Evolutionary conservation across 192 early-diverging fungal species (phyloP), one percentile per base, ranked within the genome.

Genomic region (Coemansia sp.): DNA sequence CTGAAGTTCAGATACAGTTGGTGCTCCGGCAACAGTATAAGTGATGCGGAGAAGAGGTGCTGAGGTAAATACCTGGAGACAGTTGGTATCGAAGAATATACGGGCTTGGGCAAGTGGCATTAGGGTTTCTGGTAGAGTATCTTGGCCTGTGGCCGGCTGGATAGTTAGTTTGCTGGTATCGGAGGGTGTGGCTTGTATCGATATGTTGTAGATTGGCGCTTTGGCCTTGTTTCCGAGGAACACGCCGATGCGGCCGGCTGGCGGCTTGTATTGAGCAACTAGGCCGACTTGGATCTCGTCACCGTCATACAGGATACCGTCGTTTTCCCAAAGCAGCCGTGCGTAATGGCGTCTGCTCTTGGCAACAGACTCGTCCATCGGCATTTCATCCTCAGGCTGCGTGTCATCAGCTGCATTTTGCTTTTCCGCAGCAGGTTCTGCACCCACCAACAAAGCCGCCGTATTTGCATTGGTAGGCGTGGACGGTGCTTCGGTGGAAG

Each of bases 301-400:
- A 72, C 98, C 95, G 77, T 97, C 95, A 73, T 94, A 96, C 37
- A 99, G 71, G 0, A 99, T 89, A 5, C 98, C 98, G 78, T 97
- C 95, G 52, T 78, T 65, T 4, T 85, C 84, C 74, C 86, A 90
- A 51, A 93, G 72, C 39, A 96, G 74, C 56, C 85, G 84, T 57
- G 88, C 86, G 60, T 86, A 90, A 65, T 82, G 61, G n/a, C 52
- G 41, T 61, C 79, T 76, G 68, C 78, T 82, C 60, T 77, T 73
- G 0, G 71, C 61, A 17, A 77, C 56, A 34, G 34, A 36, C 41
- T 52, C 12, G 48, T 45, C 51, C 54, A 53, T 36, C 20, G 63
- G 53, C 64, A n/a, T 17, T 38, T 18, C 8, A 20, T 17, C 34
- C 2, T n/a, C 65, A 54, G 52, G 51, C 48, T 36, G n/a, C 59